phyloP scores from a whole-genome alignment of 345 rosid genomes.

The Tarenaya hassleriana region DNA sequence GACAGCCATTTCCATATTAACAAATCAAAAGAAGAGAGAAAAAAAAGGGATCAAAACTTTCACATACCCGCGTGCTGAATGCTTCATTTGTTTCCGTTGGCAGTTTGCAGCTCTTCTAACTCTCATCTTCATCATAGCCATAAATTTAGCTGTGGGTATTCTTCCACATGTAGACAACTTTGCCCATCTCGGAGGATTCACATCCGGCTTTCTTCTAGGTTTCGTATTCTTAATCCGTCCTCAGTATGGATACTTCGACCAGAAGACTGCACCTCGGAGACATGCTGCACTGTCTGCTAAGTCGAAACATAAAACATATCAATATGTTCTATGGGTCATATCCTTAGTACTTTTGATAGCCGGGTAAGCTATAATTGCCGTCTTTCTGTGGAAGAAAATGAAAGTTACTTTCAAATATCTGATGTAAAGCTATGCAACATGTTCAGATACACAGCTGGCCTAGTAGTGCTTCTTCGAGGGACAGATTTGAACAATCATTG shows the following conservation, averaged over 20 bases:
- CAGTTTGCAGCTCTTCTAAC: conserved; percentile 86
- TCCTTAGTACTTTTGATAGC: conserved; percentile 42
- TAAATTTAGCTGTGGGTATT: conserved; percentile 77
- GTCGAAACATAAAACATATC: conserved; percentile 73
- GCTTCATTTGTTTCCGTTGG: conserved; percentile 23
- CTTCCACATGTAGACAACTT: conserved; percentile 98
- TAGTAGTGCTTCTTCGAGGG: conserved; percentile 59
- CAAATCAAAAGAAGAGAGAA: neutral
- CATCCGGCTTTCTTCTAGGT: conserved; percentile 90
- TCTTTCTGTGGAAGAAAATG: neutral
- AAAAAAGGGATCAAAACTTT: neutral
- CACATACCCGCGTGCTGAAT: neutral
- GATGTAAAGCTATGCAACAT: neutral
- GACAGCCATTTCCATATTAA: neutral
- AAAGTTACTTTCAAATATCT: neutral
- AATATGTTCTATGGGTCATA: conserved; percentile 55
- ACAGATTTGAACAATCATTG: conserved; percentile 60
- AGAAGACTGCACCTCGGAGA: conserved; percentile 48
- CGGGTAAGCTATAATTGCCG: conserved; percentile 40
- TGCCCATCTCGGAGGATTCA: conserved; percentile 94
- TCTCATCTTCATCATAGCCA: conserved; percentile 55
- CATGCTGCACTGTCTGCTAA: conserved; percentile 31
- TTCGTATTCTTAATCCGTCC: conserved; percentile 81
- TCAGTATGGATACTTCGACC: conserved; percentile 73
- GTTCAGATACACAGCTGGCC: conserved; percentile 46